Evolutionary conservation across 257 asterid genomes (phyloP).

Genomic region (Solanum sejunctum): DNA sequence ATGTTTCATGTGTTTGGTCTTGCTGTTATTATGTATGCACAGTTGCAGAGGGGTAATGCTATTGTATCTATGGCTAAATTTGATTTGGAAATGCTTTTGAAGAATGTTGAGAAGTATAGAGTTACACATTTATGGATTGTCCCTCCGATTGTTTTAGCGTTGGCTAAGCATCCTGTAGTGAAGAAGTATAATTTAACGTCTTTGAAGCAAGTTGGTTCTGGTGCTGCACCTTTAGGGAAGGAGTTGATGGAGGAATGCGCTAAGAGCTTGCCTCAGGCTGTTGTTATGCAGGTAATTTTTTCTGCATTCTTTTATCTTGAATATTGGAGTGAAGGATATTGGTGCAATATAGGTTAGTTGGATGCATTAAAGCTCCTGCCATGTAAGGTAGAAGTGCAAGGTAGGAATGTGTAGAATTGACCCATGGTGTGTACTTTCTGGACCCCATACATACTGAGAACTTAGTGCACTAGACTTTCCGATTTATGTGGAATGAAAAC

Average conservation of each 20-base stretch:
- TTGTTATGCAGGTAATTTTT: constrained; percentile 47
- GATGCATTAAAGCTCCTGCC: no score
- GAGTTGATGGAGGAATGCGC: constrained; percentile 94
- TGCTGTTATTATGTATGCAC: constrained; percentile 52
- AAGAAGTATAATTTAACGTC: constrained; percentile 52
- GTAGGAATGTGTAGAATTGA: neutral
- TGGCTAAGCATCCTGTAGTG: constrained; percentile 51
- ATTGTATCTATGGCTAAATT: constrained; percentile 61
- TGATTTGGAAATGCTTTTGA: constrained; percentile 54
- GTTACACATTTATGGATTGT: constrained; percentile 76
- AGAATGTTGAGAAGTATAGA: constrained; percentile 46
- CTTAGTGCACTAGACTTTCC: neutral
- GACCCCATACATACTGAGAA: no score
- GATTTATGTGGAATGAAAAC: neutral
- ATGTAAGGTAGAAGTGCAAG: neutral
- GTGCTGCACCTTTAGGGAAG: constrained; percentile 90
- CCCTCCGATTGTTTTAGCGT: constrained; percentile 72
- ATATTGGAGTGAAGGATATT: neutral
- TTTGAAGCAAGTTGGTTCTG: constrained; percentile 68
- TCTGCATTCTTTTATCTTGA: neutral
- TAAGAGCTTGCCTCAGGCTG: constrained; percentile 64
- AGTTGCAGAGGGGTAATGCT: constrained; percentile 77
- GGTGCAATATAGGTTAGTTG: neutral
- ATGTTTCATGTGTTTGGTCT: constrained; percentile 96
- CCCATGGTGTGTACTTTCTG: neutral